Base-by-base conservation (phyloP, 441 rosid genomes). In the Adansonia madagascariensis region DNA sequence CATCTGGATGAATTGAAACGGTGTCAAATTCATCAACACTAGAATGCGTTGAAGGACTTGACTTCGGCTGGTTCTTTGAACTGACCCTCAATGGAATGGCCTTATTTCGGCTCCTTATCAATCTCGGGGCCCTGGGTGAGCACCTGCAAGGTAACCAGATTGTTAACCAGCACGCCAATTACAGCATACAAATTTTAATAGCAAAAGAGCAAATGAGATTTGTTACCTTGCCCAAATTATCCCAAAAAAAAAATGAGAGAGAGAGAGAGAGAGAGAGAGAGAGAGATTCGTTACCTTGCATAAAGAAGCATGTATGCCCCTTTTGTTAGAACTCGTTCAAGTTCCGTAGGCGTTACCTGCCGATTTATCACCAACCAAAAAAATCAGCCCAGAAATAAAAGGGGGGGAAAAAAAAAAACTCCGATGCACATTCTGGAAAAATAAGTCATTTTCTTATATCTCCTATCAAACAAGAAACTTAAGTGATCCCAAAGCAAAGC, bases 251-350 rank as follows among this genome's bases (percentile, higher is more conserved):
- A 31, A 31, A 31, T 24, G 1, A 24, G 0, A 24, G 1, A 0
- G 1, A 24, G 1, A 0, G 24, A 24, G 24, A 24, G 24, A 24
- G 1, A 24, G 39, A 31, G 39, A 31, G 4, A 31, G 39, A 31
- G 39, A 31, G 39, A 31, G 39, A 31, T 31, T 31, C 4, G 39
- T 31, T 31, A 31, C 39, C 39, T 31, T 75, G 98, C 87, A 79
- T 96, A 96, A 67, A 96, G 91, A 79, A 96, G 90, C 92, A 94
- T 91, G 84, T 96, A 96, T 44, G 98, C 98, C 31, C 98, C 94
- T 80, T 88, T 87, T n/a, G 90, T 81, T 75, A 94, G 84, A 65
- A 94, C 92, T 80, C 86, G 87, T 75, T 90, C 98, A 50, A 89
- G 89, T 27, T 94, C 98, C 67, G 85, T 86, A 59, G 91, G 76